Evolutionary conservation across 2,329 filamentous ascomycete genomes (phyloP).

Genomic region (Stagonosporopsis cucurbitacearum): DNA sequence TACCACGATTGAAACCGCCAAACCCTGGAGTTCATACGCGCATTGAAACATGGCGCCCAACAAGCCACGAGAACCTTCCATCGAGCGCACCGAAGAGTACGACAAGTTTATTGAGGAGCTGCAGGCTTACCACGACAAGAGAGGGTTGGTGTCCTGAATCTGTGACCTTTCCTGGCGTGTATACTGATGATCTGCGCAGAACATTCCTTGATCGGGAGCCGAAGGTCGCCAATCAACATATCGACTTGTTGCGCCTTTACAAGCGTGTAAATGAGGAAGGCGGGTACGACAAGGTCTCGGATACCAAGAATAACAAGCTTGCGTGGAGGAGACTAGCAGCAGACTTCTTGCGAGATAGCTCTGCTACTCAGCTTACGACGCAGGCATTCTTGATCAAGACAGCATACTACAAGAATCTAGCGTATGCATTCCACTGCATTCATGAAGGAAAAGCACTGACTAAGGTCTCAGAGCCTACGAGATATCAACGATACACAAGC

Average conservation of each 20-base stretch:
- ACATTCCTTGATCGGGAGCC: conserved; percentile 81
- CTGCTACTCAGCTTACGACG: conserved; percentile 71
- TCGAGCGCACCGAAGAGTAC: conserved; percentile 68
- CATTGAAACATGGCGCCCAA: conserved; percentile 54
- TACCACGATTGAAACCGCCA: conserved; percentile 25
- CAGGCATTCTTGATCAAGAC: conserved; percentile 86
- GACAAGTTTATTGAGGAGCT: conserved; percentile 79
- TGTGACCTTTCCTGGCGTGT: conserved; percentile 28
- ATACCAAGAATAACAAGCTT: conserved; percentile 75
- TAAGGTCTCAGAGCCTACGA: conserved; percentile 69
- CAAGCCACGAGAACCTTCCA: conserved; percentile 52
- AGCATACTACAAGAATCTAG: conserved; percentile 87
- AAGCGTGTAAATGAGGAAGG: conserved; percentile 77
- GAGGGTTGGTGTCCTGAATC: conserved; percentile 61
- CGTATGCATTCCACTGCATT: conserved; percentile 51
- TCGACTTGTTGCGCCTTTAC: conserved; percentile 81
- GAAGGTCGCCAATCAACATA: conserved; percentile 76
- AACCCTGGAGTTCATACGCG: conserved; percentile 40
- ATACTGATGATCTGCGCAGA: conserved; percentile 47
- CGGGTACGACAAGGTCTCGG: conserved; percentile 80
- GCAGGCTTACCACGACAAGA: conserved; percentile 75
- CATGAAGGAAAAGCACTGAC: conserved; percentile 20
- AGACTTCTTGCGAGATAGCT: conserved; percentile 75
- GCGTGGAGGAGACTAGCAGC: conserved; percentile 82
- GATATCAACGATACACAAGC: conserved; percentile 76